Evolutionary conservation across 164 flowering plant species (phyloP).

Genomic region (Macadamia tetraphylla): DNA sequence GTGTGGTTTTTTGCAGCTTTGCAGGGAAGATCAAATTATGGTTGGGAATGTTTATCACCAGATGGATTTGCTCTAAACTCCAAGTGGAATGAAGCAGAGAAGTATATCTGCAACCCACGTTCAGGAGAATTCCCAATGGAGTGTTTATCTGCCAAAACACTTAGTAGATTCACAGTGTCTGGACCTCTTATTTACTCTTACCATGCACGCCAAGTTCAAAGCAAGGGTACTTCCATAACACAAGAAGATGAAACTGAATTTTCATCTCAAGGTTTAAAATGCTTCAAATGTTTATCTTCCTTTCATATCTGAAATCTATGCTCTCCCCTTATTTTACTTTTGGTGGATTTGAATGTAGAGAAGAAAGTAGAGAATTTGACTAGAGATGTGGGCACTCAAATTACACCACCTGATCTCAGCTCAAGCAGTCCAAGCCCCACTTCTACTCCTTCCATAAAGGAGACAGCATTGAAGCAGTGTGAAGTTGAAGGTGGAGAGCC

Average conservation of each 20-base stretch:
- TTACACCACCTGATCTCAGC: slow-evolving; percentile 44
- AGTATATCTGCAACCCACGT: slow-evolving; percentile 74
- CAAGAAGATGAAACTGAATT: slow-evolving; percentile 14
- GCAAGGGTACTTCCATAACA: slow-evolving; percentile 14
- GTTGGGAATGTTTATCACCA: slow-evolving; percentile 64
- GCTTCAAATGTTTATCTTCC: neutral
- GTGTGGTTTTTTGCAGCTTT: slow-evolving; percentile 40
- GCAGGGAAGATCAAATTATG: slow-evolving; percentile 51
- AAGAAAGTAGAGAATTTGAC: slow-evolving; percentile 29
- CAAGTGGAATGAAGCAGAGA: slow-evolving; percentile 93
- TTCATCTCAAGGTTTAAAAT: slow-evolving; percentile 28
- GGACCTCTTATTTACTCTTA: slow-evolving; percentile 61
- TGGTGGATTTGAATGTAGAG: slow-evolving; percentile 18
- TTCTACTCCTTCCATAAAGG: slow-evolving; percentile 44
- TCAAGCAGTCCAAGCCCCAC: slow-evolving; percentile 51
- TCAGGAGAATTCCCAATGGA: slow-evolving; percentile 88
- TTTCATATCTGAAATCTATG: neutral
- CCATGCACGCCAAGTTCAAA: slow-evolving; percentile 18
- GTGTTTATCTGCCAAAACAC: slow-evolving; percentile 76
- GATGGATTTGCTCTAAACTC: slow-evolving; percentile 70
- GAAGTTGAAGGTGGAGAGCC: slow-evolving; percentile 26
- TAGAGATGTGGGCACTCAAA: slow-evolving; percentile 74
- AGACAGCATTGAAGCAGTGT: slow-evolving; percentile 29
- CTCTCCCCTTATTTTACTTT: neutral
- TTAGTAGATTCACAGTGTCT: slow-evolving; percentile 63